Percentiles rank a stretch among this genome's conserved stretches.
These are phyloP conservation scores for Polychytrium aggregatum DNA, from an alignment of 192 early-diverging fungal species.

Conservation along the genomic window DNA sequence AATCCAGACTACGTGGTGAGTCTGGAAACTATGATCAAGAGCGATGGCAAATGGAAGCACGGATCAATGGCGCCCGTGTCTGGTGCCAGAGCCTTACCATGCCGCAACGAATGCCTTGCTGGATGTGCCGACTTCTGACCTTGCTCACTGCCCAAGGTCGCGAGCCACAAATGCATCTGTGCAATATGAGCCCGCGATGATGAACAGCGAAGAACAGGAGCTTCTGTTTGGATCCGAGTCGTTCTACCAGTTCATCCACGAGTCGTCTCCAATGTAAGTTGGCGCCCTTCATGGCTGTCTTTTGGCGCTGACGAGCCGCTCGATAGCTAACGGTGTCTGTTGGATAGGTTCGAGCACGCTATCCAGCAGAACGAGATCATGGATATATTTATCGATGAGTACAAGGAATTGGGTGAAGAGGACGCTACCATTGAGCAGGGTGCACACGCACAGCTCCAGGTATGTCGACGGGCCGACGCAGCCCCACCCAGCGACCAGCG, in stretches of 20 bases:
- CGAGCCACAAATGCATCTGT: constrained; percentile 31
- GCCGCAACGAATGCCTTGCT: too few relatives aligned
- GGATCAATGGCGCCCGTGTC: too few relatives aligned
- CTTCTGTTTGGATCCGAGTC: constrained; percentile 5
- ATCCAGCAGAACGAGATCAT: constrained; percentile 43
- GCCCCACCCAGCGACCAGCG: too few relatives aligned
- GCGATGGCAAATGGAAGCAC: too few relatives aligned
- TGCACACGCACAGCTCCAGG: constrained; percentile 37
- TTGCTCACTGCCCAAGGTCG: constrained; percentile 12
- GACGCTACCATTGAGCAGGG: constrained; percentile 46
- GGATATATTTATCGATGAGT: constrained; percentile 50
- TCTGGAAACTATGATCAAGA: too few relatives aligned
- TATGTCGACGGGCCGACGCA: too few relatives aligned
- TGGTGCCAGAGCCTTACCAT: too few relatives aligned
- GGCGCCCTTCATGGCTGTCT: not conserved
- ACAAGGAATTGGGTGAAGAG: constrained; percentile 43
- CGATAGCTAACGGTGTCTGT: not conserved
- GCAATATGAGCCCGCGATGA: constrained; percentile 35
- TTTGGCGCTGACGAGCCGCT: too few relatives aligned
- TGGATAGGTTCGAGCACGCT: constrained; percentile 38
- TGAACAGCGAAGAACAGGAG: constrained; percentile 19
- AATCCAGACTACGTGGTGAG: constrained; percentile 39
- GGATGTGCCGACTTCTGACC: not conserved
- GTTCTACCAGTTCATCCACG: not conserved
- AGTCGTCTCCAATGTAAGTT: too few relatives aligned